Evolutionary conservation across 768 basidiomycete species (phyloP).

Genomic region (Psilocybe tampanensis): DNA sequence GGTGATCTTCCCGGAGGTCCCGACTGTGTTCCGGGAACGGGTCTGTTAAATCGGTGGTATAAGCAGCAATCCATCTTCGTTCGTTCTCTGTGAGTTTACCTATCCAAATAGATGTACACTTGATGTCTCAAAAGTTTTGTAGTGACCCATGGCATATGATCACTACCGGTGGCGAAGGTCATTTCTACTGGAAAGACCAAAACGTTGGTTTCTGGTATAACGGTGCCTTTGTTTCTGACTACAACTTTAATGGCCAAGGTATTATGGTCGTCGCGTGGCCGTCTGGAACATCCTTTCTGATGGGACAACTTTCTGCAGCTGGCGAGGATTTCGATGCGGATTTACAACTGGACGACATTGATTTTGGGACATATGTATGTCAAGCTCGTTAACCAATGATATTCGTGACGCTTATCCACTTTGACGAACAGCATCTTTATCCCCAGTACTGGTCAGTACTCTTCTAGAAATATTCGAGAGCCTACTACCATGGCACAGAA

Average conservation of each 20-base stretch:
- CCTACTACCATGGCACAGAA: not conserved
- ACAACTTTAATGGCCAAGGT: conserved; percentile 60
- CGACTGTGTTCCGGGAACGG: conserved; percentile 46
- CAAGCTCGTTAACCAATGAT: not conserved
- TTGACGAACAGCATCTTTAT: conserved; percentile 40
- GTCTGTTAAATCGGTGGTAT: conserved; percentile 29
- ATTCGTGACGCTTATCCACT: too few species aligned
- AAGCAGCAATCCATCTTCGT: too few species aligned
- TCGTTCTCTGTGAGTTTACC: too few species aligned
- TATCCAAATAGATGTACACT: conserved; percentile 42
- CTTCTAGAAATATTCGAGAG: not conserved
- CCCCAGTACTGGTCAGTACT: conserved; percentile 41
- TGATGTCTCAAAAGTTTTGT: too few species aligned
- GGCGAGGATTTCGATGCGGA: conserved; percentile 36
- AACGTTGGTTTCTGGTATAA: conserved; percentile 43
- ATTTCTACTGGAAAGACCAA: conserved; percentile 48
- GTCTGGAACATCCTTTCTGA: conserved; percentile 57
- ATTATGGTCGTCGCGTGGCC: conserved; percentile 46
- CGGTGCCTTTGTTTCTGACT: conserved; percentile 45
- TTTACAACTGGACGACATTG: conserved; percentile 42
- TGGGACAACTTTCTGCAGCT: conserved; percentile 7
- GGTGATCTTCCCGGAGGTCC: conserved; percentile 52
- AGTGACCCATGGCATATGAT: conserved; percentile 54
- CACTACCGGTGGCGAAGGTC: conserved; percentile 56
- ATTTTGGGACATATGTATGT: not conserved